Conservation (phyloP, 768 basidiomycete genomes). For the Kwoniella europaea region DNA sequence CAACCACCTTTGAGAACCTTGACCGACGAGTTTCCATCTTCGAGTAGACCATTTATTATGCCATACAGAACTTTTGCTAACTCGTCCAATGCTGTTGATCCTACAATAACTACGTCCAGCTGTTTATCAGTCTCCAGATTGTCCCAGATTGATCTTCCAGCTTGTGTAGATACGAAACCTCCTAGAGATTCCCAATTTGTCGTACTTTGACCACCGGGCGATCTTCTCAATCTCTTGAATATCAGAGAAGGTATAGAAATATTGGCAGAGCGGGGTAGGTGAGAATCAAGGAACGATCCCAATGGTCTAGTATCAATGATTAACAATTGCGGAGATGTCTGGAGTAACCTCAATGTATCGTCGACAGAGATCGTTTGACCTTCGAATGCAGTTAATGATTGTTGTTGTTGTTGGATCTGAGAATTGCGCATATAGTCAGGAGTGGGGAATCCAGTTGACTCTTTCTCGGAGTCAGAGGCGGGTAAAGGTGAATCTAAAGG, state of each 20-base stretch:
- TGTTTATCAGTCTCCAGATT: slow-evolving; percentile 70
- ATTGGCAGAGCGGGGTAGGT: slow-evolving; percentile 74
- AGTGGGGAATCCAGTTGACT: slow-evolving; percentile 9
- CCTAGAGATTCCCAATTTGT: slow-evolving; percentile 70
- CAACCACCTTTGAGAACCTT: slow-evolving; percentile 46
- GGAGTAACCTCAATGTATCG: slow-evolving; percentile 58
- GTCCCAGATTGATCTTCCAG: slow-evolving; percentile 75
- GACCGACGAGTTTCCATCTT: slow-evolving; percentile 15
- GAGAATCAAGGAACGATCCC: slow-evolving; percentile 68
- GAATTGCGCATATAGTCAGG: slow-evolving; percentile 10
- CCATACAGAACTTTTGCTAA: slow-evolving; percentile 25
- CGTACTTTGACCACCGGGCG: slow-evolving; percentile 49
- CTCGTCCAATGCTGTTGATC: slow-evolving; percentile 31
- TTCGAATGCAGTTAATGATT: slow-evolving; percentile 7
- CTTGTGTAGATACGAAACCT: slow-evolving; percentile 80
- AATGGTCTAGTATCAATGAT: slow-evolving; percentile 82
- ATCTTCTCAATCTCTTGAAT: slow-evolving; percentile 79
- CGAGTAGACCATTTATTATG: slow-evolving; percentile 29
- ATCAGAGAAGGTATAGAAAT: slow-evolving; percentile 88
- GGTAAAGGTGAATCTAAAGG: slow-evolving; percentile 39
- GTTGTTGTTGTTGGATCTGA: slow-evolving; percentile 2
- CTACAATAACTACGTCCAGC: slow-evolving; percentile 40
- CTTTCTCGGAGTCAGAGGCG: slow-evolving; percentile 28
- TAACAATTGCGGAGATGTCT: slow-evolving; percentile 62
- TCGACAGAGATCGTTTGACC: slow-evolving; percentile 14